phyloP scores from a whole-genome alignment of 2,329 filamentous ascomycete genomes.

The Clonostachys solani region DNA sequence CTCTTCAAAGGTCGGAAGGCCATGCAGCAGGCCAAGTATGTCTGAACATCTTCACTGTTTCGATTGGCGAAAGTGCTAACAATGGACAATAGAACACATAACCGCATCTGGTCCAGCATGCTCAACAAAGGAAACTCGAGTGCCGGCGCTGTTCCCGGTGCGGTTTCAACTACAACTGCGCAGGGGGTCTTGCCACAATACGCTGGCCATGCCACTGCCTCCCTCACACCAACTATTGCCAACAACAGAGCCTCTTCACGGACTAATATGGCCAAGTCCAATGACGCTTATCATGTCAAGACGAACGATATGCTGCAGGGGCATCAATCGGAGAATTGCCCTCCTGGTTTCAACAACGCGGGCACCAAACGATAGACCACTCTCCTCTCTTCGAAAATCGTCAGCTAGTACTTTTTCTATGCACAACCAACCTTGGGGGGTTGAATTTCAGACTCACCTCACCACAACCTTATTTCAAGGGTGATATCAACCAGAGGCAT shows the following conservation, averaged over 20 bases:
- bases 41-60: conserved; percentile 7
- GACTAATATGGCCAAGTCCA: neutral
- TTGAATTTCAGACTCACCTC: neutral
- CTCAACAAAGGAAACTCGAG: conserved; percentile 48
- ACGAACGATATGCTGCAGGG: conserved; percentile 1
- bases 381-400: neutral
- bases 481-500: too few relatives aligned
- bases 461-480: neutral
- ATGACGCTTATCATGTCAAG: too few relatives aligned
- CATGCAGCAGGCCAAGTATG: conserved; percentile 22
- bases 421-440: too few relatives aligned
- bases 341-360: conserved; percentile 17
- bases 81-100: conserved; percentile 30
- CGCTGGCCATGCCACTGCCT: conserved; percentile 46
- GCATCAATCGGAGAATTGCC: conserved; percentile 40
- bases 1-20: conserved; percentile 29
- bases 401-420: too few relatives aligned
- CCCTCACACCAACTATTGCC: conserved; percentile 37
- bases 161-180: conserved; percentile 48
- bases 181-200: conserved; percentile 52
- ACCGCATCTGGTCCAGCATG: conserved; percentile 44
- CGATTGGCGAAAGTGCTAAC: neutral
- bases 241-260: conserved; percentile 28
- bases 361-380: neutral
- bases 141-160: conserved; percentile 36